Base-by-base conservation (phyloP, 2,329 filamentous ascomycete species). In the Colletotrichum neosansevieriae region DNA sequence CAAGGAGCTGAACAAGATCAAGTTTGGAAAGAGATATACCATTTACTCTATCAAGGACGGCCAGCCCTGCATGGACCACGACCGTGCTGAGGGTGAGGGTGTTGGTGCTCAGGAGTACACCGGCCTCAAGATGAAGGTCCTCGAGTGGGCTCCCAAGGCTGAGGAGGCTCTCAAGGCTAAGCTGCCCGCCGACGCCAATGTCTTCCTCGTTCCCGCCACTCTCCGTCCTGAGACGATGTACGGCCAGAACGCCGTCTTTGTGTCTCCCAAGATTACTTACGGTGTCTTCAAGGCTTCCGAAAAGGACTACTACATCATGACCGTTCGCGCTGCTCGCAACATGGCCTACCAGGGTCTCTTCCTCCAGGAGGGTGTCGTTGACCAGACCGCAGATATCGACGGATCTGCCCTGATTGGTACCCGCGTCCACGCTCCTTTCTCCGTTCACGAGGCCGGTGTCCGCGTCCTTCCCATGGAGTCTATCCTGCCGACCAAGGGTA, bases 211-310 rank as follows among this genome's bases (percentile, higher is more conserved):
- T 12, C 92, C 96, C 12, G 96, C 96, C 15, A 98, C 96, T 63
- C 87, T 99, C 70, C 88, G 96, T 70, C 94, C 96, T 2, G 96
- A 99, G 85, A 99, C 96, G 40, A 98, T 99, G 95, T 99, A 98
- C 78, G 97, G 97, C 45, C 96, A 98, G 81, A 97, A 91, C 4
- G 97, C 93, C 82, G 97, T 94, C 79, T 99, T 98, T 74, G 93
- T 99, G 54, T 93, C 94, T 3, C 95, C 96, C 10, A 92, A 92
- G 76, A 92, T 98, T 75, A 89, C 86, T 50, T 99, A 99, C 76
- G 95, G 95, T 58, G 83, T 99, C 71, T 98, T 93, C 86, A 92
- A 93, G 79, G 88, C 89, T 63, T 88, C 87, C 21, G 87, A 92
- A 71, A 91, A 89, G 71, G 92, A 97, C 73, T 97, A 94, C 81